Evolutionary conservation across 2,329 filamentous ascomycete species (phyloP).

Genomic region (Dothideomycetidae sp.): DNA sequence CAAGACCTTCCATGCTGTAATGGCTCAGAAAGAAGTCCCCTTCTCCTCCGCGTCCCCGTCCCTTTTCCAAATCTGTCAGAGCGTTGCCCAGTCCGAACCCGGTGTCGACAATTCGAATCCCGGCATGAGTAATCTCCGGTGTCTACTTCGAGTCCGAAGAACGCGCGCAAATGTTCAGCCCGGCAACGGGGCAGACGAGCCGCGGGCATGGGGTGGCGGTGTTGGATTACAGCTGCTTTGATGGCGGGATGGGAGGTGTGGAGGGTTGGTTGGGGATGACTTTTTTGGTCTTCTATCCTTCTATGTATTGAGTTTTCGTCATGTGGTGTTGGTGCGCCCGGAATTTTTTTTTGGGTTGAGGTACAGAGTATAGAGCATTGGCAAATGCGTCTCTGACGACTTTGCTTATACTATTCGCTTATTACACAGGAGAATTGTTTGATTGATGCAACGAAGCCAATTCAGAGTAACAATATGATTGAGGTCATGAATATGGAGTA

Average conservation of each 20-base stretch:
- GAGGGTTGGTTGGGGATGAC: slow-evolving; percentile 5
- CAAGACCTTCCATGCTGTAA: slow-evolving; percentile 8
- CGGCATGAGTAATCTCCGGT: slow-evolving; percentile 9
- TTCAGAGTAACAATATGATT: too few species aligned
- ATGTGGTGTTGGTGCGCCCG: too few species aligned
- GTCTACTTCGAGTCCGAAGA: slow-evolving; percentile 6
- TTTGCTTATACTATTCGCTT: too few species aligned
- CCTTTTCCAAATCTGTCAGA: slow-evolving; percentile 6
- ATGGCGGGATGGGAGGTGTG: slow-evolving; percentile 2
- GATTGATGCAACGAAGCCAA: too few species aligned
- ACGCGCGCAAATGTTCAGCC: slow-evolving; percentile 7
- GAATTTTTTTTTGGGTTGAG: too few species aligned
- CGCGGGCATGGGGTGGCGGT: slow-evolving; percentile 7
- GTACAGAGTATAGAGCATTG: too few species aligned
- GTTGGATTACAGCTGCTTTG: slow-evolving; percentile 9
- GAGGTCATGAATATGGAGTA: too few species aligned
- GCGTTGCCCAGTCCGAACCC: slow-evolving; percentile 9
- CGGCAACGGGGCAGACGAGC: slow-evolving; percentile 7
- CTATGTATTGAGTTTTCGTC: too few species aligned
- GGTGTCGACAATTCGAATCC: slow-evolving; percentile 10
- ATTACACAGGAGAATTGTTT: too few species aligned
- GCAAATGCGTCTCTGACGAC: too few species aligned
- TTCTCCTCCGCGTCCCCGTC: slow-evolving; percentile 1
- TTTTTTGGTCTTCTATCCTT: too few species aligned
- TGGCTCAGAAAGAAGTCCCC: slow-evolving; percentile 4